Conservation (phyloP, 192 early-diverging fungal species). For the Globomyces pollinis-pini region DNA sequence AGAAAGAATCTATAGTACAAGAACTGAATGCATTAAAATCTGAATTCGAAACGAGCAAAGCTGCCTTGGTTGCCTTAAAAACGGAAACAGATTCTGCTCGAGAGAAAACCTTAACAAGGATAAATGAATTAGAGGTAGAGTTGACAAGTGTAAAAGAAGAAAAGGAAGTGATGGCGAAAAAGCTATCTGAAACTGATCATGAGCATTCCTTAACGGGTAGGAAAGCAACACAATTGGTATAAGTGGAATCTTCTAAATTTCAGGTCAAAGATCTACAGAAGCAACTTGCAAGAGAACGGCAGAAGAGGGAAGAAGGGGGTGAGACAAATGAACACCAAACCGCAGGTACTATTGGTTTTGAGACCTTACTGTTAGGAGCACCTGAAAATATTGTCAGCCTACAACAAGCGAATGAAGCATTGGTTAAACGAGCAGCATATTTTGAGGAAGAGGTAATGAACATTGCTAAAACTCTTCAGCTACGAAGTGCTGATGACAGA, state of each 20-base stretch:
- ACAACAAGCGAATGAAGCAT: conserved; percentile 42
- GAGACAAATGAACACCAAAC: not conserved
- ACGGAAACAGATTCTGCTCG: conserved; percentile 10
- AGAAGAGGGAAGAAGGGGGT: not conserved
- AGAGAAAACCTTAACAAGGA: not conserved
- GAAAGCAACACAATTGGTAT: conserved; percentile 37
- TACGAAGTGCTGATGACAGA: conserved; percentile 24
- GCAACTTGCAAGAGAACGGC: conserved; percentile 41
- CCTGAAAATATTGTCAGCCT: conserved; percentile 24
- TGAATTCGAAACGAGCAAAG: conserved; percentile 18
- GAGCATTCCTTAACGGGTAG: conserved; percentile 35
- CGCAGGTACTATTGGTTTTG: no score
- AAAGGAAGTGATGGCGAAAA: conserved; percentile 23
- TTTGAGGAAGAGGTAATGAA: conserved; percentile 40
- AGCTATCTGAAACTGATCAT: conserved; percentile 28
- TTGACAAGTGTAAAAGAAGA: conserved; percentile 18
- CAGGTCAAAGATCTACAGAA: conserved; percentile 52
- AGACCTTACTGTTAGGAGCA: not conserved
- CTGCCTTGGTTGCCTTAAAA: not conserved
- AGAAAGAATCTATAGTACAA: conserved; percentile 23
- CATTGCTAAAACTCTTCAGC: conserved; percentile 12
- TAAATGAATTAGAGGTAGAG: conserved; percentile 7
- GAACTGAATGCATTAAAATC: conserved; percentile 13
- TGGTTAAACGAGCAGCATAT: conserved; percentile 31
- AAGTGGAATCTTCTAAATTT: conserved; percentile 5